A percentile compares a stretch with the other conserved stretches of the same genome.
Evolutionary conservation across 1,139 yeast species (phyloP).

Genomic region (Yamadazyma sp.): DNA sequence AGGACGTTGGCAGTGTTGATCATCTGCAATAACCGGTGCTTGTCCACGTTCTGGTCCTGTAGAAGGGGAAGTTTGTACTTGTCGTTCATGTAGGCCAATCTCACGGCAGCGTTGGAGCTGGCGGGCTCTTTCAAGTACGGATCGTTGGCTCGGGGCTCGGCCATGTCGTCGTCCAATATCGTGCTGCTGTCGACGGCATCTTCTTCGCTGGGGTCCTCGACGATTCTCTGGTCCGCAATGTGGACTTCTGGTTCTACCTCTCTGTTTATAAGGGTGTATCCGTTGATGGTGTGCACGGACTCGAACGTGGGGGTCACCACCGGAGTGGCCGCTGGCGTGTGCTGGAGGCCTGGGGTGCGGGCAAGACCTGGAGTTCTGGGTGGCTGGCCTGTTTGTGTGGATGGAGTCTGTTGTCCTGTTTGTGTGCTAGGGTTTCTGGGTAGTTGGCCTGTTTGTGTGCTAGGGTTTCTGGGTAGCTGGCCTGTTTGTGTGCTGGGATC

Average conservation of each 20-base stretch:
- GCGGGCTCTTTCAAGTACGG: constrained; percentile 29
- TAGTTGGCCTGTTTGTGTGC: no score
- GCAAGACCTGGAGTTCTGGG: no score
- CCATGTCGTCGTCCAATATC: constrained; percentile 11
- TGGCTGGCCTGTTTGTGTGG: no score
- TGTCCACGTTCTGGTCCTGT: constrained; percentile 6
- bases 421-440: no score
- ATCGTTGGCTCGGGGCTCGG: constrained; percentile 39
- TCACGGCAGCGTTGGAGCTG: constrained; percentile 1
- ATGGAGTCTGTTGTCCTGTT: no score
- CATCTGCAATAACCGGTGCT: constrained; percentile 19
- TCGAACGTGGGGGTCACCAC: constrained; percentile 3
- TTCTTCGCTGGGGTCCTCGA: constrained; percentile 31
- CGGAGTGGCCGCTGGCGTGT: neutral
- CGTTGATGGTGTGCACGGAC: constrained; percentile 24
- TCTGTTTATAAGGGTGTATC: constrained; percentile 37
- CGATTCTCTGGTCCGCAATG: constrained; percentile 41
- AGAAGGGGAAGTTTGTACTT: constrained; percentile 22
- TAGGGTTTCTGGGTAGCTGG: no score
- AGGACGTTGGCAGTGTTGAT: constrained; percentile 24
- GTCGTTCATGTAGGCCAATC: constrained; percentile 18
- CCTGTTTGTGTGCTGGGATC: no score
- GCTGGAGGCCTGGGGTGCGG: no score
- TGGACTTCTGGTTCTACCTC: constrained; percentile 26
- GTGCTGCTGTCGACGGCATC: constrained; percentile 32